These are phyloP conservation scores for Sclerotinia borealis DNA, from an alignment of 2,329 filamentous ascomycete species.

Conservation along the genomic window DNA sequence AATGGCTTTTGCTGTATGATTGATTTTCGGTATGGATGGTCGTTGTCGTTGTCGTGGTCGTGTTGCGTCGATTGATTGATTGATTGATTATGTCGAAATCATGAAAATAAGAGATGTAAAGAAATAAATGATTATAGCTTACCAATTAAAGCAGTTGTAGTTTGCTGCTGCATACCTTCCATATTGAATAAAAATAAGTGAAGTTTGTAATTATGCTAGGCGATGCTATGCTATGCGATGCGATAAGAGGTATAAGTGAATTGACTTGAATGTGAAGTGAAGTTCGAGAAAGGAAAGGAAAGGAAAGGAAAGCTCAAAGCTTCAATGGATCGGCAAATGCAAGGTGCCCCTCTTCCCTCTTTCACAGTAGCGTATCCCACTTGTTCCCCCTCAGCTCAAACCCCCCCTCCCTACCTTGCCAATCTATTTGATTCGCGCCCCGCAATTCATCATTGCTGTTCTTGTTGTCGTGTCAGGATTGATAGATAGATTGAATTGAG, in stretches of 20 bases:
- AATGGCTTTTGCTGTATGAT: not conserved
- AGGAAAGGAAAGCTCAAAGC: constrained; percentile 2
- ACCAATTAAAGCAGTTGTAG: constrained; percentile 27
- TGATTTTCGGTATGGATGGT: not conserved
- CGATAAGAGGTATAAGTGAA: too few species aligned
- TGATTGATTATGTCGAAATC: not conserved
- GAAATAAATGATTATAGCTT: constrained; percentile 17
- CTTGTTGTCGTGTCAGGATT: constrained; percentile 11
- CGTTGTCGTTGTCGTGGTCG: not conserved
- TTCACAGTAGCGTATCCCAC: not conserved
- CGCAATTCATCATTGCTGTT: constrained; percentile 10
- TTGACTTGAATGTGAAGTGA: constrained; percentile 1
- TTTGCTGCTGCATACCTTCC: constrained; percentile 27
- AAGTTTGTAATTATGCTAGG: not conserved
- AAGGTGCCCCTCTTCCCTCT: constrained; percentile 4
- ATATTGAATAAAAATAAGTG: constrained; percentile 18
- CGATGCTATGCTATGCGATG: not conserved
- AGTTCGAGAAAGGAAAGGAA: not conserved
- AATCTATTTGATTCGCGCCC: not conserved
- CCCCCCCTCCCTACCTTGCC: not conserved
- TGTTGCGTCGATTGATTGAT: not conserved
- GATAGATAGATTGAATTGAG: not conserved
- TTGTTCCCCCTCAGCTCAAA: not conserved
- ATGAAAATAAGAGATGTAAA: not conserved
- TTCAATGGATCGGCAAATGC: not conserved